Percentiles rank a stretch among this genome's conserved stretches.
phyloP scores from a whole-genome alignment of 192 early-diverging fungal genomes.

The Chytriomyces sp. region DNA sequence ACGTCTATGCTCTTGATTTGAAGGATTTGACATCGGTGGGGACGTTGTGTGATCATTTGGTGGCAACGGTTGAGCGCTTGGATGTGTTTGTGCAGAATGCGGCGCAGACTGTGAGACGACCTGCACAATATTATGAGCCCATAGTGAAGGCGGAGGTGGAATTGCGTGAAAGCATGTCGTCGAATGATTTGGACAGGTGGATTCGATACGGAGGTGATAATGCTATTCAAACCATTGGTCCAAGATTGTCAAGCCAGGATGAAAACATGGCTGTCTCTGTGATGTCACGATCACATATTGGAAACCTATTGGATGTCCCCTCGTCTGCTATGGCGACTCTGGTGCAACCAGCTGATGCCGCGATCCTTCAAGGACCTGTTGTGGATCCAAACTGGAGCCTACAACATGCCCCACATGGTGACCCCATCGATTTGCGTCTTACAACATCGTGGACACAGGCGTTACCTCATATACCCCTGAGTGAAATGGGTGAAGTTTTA shows the following conservation, averaged over 20 bases:
- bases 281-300: not conserved
- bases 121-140: slow-evolving; percentile 15
- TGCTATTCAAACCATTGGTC: not conserved
- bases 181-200: not conserved
- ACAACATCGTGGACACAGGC: slow-evolving; percentile 18
- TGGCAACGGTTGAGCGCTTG: not conserved
- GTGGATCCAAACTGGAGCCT: not conserved
- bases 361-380: not conserved
- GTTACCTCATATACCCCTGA: slow-evolving; percentile 9
- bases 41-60: not conserved
- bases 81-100: slow-evolving; percentile 29
- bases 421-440: slow-evolving; percentile 13
- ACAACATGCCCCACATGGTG: not conserved
- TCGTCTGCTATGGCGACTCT: not conserved
- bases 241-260: not conserved
- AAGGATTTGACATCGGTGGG: slow-evolving; percentile 7
- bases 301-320: not conserved
- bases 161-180: not conserved
- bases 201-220: not conserved
- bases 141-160: slow-evolving; percentile 27
- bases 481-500: slow-evolving; percentile 23
- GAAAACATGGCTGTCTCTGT: not conserved
- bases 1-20: slow-evolving; percentile 24
- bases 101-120: slow-evolving; percentile 29
- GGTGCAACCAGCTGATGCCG: not conserved